These are phyloP conservation scores for Coix lacrymajobi DNA, from an alignment of 176 grass and related monocot species.

Conservation along the genomic window DNA sequence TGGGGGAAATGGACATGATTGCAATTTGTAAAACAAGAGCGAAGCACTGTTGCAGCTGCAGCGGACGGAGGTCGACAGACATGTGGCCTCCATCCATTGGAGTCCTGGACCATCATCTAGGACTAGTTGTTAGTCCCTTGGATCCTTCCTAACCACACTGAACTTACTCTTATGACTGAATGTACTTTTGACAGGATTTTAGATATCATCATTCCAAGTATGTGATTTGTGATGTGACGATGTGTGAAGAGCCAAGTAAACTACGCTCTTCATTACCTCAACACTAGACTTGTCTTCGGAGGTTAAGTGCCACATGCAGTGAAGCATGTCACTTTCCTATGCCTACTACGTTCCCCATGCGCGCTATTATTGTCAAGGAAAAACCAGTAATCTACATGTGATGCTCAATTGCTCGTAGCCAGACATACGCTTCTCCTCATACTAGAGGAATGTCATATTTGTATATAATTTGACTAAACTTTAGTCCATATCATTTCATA, in stretches of 20 bases:
- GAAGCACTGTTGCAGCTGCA: not conserved
- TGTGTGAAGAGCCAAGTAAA: not conserved
- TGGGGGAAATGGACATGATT: not conserved
- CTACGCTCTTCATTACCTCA: not conserved
- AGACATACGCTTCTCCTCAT: not conserved
- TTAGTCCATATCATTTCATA: too few relatives aligned
- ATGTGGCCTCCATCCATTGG: too few relatives aligned
- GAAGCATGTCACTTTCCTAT: not conserved
- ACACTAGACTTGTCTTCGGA: not conserved
- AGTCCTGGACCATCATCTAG: not conserved
- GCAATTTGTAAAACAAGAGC: not conserved
- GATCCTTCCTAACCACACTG: not conserved
- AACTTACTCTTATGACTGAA: not conserved
- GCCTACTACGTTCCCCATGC: not conserved
- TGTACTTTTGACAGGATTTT: not conserved
- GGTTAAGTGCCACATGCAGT: not conserved
- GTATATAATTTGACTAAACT: too few relatives aligned
- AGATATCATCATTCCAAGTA: not conserved
- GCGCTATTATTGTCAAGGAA: not conserved
- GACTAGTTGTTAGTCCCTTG: too few relatives aligned
- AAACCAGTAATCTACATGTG: not conserved
- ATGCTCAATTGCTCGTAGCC: not conserved
- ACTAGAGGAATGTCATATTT: too few relatives aligned
- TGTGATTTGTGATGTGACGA: not conserved
- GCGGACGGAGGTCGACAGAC: not conserved